phyloP scores from a whole-genome alignment of 2,329 filamentous ascomycete species.

The Penicillium nordicum region DNA sequence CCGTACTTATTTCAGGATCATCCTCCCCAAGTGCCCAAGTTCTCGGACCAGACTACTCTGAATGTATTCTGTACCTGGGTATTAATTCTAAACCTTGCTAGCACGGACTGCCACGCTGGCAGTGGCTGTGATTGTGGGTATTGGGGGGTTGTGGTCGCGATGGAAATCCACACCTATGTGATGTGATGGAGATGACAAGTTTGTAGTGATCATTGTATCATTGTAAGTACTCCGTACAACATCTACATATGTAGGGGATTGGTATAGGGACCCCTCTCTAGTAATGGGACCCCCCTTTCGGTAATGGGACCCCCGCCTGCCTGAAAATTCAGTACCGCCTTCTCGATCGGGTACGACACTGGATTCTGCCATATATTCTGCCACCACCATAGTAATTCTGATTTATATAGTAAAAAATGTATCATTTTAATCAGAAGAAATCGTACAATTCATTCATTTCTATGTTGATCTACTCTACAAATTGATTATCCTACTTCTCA shows the following conservation, averaged over 20 bases:
- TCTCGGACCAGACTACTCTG: not conserved
- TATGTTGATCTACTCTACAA: too few relatives aligned
- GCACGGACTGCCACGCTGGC: constrained; percentile 23
- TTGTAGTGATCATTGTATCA: not conserved
- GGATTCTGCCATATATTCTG: too few relatives aligned
- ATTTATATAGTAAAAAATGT: too few relatives aligned
- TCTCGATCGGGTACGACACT: too few relatives aligned
- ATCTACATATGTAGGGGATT: not conserved
- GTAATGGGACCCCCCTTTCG: too few relatives aligned
- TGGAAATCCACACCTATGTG: not conserved
- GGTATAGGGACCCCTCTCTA: too few relatives aligned
- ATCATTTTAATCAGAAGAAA: too few relatives aligned
- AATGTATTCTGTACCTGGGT: not conserved
- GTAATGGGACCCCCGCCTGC: too few relatives aligned
- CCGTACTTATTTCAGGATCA: not conserved
- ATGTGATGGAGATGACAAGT: not conserved
- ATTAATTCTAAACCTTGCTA: not conserved
- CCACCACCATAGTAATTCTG: too few relatives aligned
- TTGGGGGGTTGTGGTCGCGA: not conserved
- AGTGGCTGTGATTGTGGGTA: constrained; percentile 11
- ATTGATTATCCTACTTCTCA: too few relatives aligned
- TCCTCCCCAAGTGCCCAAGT: constrained; percentile 9
- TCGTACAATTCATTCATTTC: too few relatives aligned
- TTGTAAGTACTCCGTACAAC: not conserved
- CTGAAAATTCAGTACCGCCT: too few relatives aligned